Evolutionary conservation across 1,284 basidiomycete genomes (phyloP).

Genomic region (Sanghuangporus weigelae): DNA sequence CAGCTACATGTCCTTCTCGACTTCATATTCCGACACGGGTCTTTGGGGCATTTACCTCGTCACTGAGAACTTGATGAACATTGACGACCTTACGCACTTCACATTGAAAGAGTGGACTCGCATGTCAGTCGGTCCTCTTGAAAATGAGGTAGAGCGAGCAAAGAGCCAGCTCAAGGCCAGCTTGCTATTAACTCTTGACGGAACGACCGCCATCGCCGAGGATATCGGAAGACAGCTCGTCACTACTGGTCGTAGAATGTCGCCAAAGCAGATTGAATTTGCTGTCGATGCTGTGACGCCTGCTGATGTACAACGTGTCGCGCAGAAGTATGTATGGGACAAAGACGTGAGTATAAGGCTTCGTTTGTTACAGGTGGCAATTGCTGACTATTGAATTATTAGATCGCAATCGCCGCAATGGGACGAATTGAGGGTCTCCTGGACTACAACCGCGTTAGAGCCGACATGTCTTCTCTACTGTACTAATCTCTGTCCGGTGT

Average conservation of each 20-base stretch:
- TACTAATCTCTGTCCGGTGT: constrained; percentile 42
- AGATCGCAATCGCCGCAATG: constrained; percentile 79
- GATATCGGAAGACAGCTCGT: constrained; percentile 98
- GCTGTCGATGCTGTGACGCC: constrained; percentile 86
- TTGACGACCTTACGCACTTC: constrained; percentile 94
- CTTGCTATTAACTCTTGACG: constrained; percentile 87
- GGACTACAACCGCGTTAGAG: constrained; percentile 78
- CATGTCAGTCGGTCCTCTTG: constrained; percentile 85
- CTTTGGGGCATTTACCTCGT: constrained; percentile 99
- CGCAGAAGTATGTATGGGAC: constrained; percentile 97
- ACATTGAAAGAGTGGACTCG: constrained; percentile 96
- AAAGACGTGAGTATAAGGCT: constrained; percentile 63
- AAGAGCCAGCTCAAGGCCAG: constrained; percentile 98
- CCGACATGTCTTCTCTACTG: constrained; percentile 75
- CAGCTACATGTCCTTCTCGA: constrained; percentile 99
- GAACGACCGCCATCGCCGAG: constrained; percentile 94
- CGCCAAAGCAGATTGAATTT: constrained; percentile 91
- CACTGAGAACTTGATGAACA: constrained; percentile 88
- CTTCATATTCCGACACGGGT: constrained; percentile 99
- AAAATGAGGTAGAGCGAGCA: constrained; percentile 90
- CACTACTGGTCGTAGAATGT: constrained; percentile 85
- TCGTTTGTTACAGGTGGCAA: constrained; percentile 16
- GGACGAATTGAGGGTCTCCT: constrained; percentile 87
- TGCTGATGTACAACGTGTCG: constrained; percentile 92
- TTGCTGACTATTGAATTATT: constrained; percentile 18